Conservation (phyloP, 2,329 filamentous ascomycete species). For the Cryoendolithus antarcticus region DNA sequence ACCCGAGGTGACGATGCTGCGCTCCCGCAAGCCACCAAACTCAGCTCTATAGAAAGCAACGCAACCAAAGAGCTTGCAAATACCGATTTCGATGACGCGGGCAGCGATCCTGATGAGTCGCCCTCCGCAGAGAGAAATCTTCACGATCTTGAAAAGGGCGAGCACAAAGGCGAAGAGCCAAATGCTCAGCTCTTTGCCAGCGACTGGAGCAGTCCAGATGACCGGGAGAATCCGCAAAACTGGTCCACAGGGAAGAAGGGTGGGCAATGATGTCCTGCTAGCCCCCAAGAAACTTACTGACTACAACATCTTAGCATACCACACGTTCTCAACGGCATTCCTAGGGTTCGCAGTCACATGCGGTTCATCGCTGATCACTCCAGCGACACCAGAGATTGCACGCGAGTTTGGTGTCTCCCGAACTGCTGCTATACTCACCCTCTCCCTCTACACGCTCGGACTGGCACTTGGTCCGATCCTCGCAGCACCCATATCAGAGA, state of each 20-base stretch:
- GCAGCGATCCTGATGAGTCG: too few species aligned
- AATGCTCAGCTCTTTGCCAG: too few species aligned
- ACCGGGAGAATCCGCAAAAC: slow-evolving; percentile 18
- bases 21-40: too few species aligned
- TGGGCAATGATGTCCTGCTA: slow-evolving; percentile 26
- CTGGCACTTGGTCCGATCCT: slow-evolving; percentile 61
- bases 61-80: too few species aligned
- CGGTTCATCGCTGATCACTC: slow-evolving; percentile 14
- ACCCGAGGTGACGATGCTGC: too few species aligned
- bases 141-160: slow-evolving; percentile 3
- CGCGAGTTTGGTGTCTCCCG: slow-evolving; percentile 40
- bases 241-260: slow-evolving; percentile 24
- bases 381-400: slow-evolving; percentile 11
- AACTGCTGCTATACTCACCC: slow-evolving; percentile 45
- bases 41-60: too few species aligned
- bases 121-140: too few species aligned
- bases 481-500: slow-evolving; percentile 62
- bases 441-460: slow-evolving; percentile 47
- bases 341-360: slow-evolving; percentile 26
- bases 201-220: slow-evolving; percentile 10
- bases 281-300: slow-evolving; percentile 21
- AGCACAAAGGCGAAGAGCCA: too few species aligned
- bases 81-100: too few species aligned
- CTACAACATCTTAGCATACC: slow-evolving; percentile 16
- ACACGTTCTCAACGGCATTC: slow-evolving; percentile 22